Evolutionary conservation across 352 stramenopile genomes (phyloP), one percentile per base, ranked within the genome.

Genomic region (Albugo candida): DNA sequence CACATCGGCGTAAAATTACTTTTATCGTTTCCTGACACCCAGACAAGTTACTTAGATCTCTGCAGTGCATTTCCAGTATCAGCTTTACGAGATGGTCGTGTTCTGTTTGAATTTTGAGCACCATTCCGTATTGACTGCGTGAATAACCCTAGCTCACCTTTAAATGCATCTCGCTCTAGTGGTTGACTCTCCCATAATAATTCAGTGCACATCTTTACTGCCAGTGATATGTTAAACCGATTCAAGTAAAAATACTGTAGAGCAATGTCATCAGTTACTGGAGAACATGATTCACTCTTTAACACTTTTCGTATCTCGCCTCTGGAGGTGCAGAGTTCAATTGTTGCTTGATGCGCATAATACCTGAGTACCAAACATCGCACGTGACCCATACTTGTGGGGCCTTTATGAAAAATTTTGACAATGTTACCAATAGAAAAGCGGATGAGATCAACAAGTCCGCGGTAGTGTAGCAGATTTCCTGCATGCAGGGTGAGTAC

Each of bases 361-460:
- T 60, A 60, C n/a, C 74, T 63, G 40, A 83, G 47, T 13, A 89
- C 59, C 42, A 89, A 64, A 38, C 63, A 72, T 11, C 76, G 70
- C 45, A 82, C 56, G 45, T 84, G 69, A 20, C 73, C 70, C 40
- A 61, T 61, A 0, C 55, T 59, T 31, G 51, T 64, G 6, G 43
- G 20, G 36, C 61, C 52, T 17, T 53, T 45, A 1, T 60, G 55
- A 13, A 73, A 86, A 1, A 61, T 56, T 44, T 78, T 83, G 42
- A 89, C 64, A 16, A 89, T 63, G 40, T 86, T 83, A 13, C 77
- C 73, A 12, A 78, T 54, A 10, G 65, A 63, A 40, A 74, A 85
- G 17, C 63, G 72, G 11, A 89, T 53, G 6, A 55, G 54, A 36
- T 81, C 68, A 0, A 86, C 44, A 18, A 82, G 45, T 8, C 61